These are phyloP conservation scores for Phoma sp. DNA, from an alignment of 2,329 filamentous ascomycete genomes.

Conservation along the genomic window DNA sequence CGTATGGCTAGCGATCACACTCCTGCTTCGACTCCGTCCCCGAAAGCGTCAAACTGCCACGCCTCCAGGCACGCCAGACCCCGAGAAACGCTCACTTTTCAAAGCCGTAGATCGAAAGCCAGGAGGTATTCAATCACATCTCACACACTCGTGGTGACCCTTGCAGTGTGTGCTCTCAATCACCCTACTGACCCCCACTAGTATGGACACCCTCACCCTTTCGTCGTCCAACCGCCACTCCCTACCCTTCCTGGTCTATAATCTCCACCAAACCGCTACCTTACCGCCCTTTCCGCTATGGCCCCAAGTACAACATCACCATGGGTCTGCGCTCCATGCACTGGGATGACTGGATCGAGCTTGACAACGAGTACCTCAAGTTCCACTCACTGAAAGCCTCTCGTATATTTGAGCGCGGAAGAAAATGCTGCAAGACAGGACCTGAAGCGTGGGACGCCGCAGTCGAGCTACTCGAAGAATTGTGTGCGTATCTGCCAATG, in stretches of 20 bases:
- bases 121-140: conserved; percentile 53
- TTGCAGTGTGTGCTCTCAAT: background rate
- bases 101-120: conserved; percentile 51
- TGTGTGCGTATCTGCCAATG: conserved; percentile 73
- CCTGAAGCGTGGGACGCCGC: conserved; percentile 76
- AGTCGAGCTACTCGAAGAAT: conserved; percentile 77
- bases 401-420: conserved; percentile 71
- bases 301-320: conserved; percentile 77
- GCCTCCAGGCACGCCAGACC: conserved; percentile 50
- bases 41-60: conserved; percentile 16
- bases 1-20: conserved; percentile 13
- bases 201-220: conserved; percentile 68
- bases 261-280: conserved; percentile 74
- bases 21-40: conserved; percentile 38
- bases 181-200: conserved; percentile 15
- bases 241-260: conserved; percentile 74
- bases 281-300: conserved; percentile 80
- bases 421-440: conserved; percentile 72
- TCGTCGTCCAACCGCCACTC: conserved; percentile 64
- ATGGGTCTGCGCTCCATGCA: conserved; percentile 77
- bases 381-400: conserved; percentile 75
- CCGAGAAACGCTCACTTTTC: conserved; percentile 53
- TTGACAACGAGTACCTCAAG: conserved; percentile 78
- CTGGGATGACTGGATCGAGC: conserved; percentile 81
- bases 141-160: too few species aligned